A percentile compares a stretch with the other conserved stretches of the same genome.
Evolutionary conservation across 768 basidiomycete genomes (phyloP).

Genomic region (Trametes maxima): DNA sequence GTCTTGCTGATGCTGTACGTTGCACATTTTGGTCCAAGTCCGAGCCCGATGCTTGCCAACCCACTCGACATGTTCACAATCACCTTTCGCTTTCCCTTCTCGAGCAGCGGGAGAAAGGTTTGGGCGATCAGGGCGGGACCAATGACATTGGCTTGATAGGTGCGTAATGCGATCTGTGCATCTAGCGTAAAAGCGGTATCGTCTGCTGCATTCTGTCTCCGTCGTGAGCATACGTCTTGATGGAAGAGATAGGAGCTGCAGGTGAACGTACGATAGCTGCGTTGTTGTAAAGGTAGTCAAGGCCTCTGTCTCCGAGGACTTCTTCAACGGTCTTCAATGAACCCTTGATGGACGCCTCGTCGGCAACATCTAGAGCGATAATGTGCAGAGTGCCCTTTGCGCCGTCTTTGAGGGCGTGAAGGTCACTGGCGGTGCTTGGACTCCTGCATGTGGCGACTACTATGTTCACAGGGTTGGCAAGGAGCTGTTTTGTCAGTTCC

Average conservation of each 20-base stretch:
- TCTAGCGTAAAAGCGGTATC: slow-evolving; percentile 34
- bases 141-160: slow-evolving; percentile 36
- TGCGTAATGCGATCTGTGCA: slow-evolving; percentile 24
- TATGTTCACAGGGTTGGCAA: slow-evolving; percentile 25
- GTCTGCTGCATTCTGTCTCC: slow-evolving; percentile 25
- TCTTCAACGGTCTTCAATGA: slow-evolving; percentile 30
- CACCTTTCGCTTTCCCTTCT: slow-evolving; percentile 35
- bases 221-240: not conserved
- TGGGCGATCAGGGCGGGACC: slow-evolving; percentile 41
- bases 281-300: slow-evolving; percentile 46
- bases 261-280: slow-evolving; percentile 37
- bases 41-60: slow-evolving; percentile 37
- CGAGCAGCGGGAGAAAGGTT: slow-evolving; percentile 38
- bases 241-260: not conserved
- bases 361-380: slow-evolving; percentile 35
- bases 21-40: slow-evolving; percentile 31
- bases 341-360: slow-evolving; percentile 31
- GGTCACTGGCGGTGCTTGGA: slow-evolving; percentile 27
- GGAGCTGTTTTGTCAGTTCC: slow-evolving; percentile 31
- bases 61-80: slow-evolving; percentile 39
- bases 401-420: slow-evolving; percentile 26
- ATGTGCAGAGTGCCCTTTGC: slow-evolving; percentile 37
- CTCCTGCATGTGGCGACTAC: slow-evolving; percentile 37
- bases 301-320: slow-evolving; percentile 32
- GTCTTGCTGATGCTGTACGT: slow-evolving; percentile 43